Conservation (phyloP, 495 filamentous ascomycete genomes). For the Podospora tetraspora region DNA sequence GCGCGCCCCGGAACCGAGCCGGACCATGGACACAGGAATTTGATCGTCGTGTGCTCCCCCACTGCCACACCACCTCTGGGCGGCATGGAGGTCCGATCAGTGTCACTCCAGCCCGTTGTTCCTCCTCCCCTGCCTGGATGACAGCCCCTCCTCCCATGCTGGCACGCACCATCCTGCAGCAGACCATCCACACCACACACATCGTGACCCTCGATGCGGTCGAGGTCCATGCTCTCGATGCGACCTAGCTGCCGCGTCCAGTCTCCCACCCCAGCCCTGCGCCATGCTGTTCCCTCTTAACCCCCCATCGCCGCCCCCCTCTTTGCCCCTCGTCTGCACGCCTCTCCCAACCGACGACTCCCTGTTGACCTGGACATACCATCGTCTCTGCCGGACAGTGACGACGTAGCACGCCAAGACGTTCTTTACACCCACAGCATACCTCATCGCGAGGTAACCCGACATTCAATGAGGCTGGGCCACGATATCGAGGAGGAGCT, state of each 20-base stretch:
- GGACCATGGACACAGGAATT: conserved; percentile 10
- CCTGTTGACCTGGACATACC: not conserved
- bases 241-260: conserved; percentile 1
- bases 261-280: conserved; percentile 5
- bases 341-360: conserved; percentile 2
- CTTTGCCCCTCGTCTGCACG: conserved; percentile 10
- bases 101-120: not conserved
- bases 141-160: not conserved
- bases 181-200: conserved; percentile 6
- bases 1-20: conserved; percentile 1
- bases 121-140: not conserved
- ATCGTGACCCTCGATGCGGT: conserved; percentile 2
- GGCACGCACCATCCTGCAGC: conserved; percentile 9
- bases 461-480: conserved; percentile 18
- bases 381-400: conserved; percentile 32
- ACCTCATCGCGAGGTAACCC: conserved; percentile 16
- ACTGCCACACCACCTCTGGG: not conserved
- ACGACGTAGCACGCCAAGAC: conserved; percentile 19
- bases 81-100: not conserved
- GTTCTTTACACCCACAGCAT: conserved; percentile 13
- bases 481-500: conserved; percentile 23
- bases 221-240: conserved; percentile 14
- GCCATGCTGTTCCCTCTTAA: conserved; percentile 6
- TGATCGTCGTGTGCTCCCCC: conserved; percentile 8
- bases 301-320: not conserved